phyloP scores from a whole-genome alignment of 2,329 filamentous ascomycete genomes.

The Colletotrichum truncatum region DNA sequence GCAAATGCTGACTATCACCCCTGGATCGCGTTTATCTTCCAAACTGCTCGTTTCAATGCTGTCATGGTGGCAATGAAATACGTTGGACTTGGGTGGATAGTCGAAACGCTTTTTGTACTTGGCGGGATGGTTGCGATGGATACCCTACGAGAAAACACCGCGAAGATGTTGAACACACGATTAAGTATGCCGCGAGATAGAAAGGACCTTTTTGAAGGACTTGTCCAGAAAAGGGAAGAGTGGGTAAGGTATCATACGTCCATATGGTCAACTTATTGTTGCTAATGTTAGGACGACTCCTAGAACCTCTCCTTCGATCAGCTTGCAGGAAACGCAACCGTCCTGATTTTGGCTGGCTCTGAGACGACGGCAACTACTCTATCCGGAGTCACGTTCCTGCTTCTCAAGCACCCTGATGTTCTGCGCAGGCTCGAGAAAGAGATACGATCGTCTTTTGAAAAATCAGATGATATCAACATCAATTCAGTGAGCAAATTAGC shows the following conservation, averaged over 20 bases:
- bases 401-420: constrained; percentile 41
- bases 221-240: too few species aligned
- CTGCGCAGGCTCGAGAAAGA: constrained; percentile 45
- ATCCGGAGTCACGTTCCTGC: constrained; percentile 48
- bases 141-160: too few species aligned
- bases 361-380: constrained; percentile 56
- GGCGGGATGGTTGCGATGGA: too few species aligned
- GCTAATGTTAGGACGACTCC: neutral
- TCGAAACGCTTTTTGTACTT: too few species aligned
- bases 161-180: too few species aligned
- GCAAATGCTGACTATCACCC: constrained; percentile 33
- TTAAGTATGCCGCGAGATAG: too few species aligned
- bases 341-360: constrained; percentile 45
- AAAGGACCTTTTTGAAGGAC: too few species aligned
- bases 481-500: constrained; percentile 34
- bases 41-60: too few species aligned
- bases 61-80: too few species aligned
- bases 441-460: constrained; percentile 46
- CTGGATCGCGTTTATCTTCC: constrained; percentile 30
- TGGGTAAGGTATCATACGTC: too few species aligned
- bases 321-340: neutral
- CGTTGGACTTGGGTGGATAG: too few species aligned
- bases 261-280: too few species aligned
- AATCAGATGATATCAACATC: constrained; percentile 39
- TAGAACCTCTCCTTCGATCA: neutral